phyloP scores from a whole-genome alignment of 2,329 filamentous ascomycete species.

The Colletotrichum limetticola region DNA sequence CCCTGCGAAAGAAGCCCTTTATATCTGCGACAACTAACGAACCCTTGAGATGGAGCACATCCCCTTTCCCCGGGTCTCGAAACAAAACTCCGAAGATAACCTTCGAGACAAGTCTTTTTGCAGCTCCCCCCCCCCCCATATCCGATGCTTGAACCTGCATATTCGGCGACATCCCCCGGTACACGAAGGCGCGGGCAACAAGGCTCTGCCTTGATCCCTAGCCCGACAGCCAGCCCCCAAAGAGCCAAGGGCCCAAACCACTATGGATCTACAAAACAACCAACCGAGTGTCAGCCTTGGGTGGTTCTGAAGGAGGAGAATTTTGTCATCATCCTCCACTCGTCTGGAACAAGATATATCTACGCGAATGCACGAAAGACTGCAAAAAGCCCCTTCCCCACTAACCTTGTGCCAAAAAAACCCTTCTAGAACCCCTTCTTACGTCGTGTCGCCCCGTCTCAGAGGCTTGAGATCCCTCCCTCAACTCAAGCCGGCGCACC shows the following conservation, averaged over 20 bases:
- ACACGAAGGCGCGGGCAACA: background rate
- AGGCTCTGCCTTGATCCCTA: background rate
- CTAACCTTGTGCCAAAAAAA: slow-evolving; percentile 9
- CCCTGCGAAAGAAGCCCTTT: background rate
- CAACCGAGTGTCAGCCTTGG: slow-evolving; percentile 10
- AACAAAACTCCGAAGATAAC: slow-evolving; percentile 32
- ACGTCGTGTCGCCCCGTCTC: slow-evolving; percentile 16
- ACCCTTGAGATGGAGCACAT: background rate
- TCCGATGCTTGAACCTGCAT: slow-evolving; percentile 24
- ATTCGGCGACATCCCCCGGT: slow-evolving; percentile 14
- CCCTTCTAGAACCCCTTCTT: slow-evolving; percentile 19
- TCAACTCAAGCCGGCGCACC: slow-evolving; percentile 1
- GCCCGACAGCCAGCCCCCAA: background rate
- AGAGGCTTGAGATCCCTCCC: background rate
- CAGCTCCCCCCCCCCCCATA: background rate
- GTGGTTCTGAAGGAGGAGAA: background rate
- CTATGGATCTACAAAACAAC: slow-evolving; percentile 4
- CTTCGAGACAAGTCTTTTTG: slow-evolving; percentile 18
- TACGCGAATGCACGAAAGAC: slow-evolving; percentile 21
- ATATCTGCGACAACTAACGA: slow-evolving; percentile 28
- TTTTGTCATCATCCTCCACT: slow-evolving; percentile 20
- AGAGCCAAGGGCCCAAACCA: background rate
- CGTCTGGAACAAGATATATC: slow-evolving; percentile 20
- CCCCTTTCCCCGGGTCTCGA: slow-evolving; percentile 3
- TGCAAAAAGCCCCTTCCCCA: slow-evolving; percentile 20